Evolutionary conservation across 768 basidiomycete species (phyloP), one percentile per base, ranked within the genome.

Genomic region (Cubamyces lactineus): DNA sequence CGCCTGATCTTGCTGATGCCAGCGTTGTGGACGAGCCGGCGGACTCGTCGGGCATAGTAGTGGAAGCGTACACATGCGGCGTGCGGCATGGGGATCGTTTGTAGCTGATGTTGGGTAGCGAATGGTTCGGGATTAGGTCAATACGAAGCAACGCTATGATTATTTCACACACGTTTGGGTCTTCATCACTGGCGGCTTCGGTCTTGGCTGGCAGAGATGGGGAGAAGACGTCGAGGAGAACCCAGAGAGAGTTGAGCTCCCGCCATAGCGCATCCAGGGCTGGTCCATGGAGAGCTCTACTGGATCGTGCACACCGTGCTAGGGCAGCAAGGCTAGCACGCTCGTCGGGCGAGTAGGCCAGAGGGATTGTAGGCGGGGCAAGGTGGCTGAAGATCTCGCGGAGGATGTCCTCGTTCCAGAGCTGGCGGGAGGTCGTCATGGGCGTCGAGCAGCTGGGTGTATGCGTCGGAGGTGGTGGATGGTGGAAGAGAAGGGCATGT

Each of bases 321-420:
- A 59, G 30, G 8, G 57, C 57, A 28, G 47, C 50, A 4, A 51
- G 50, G 7, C 49, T 17, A 5, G 57, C 24, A 3, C 48, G 19
- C 17, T 58, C 57, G 16, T 51, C 50, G 21, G 46, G 45, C 12
- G 55, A 39, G 6, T 13, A 21, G 34, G 52, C 13, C 2, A n/a
- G n/a, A 2, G 50, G 50, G 21, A 45, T 42, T 2, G 50, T 34
- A 8, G 57, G 15, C 3, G 57, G 40, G 3, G 41, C 57, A 13
- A 59, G 57, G 42, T 59, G 50, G 11, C 19, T 15, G 57, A 59
- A 38, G 40, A 59, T 24, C 23, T 59, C 49, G 57, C 42, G 40
- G 26, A 59, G 57, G 50, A 59, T n/a, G 41, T 59, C 57, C 17
- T 51, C 48, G 41, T 59, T 59, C 57, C 49, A 52, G 3, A 51